phyloP scores from a whole-genome alignment of 106 monocot species.

The Apostasia ramifera region DNA sequence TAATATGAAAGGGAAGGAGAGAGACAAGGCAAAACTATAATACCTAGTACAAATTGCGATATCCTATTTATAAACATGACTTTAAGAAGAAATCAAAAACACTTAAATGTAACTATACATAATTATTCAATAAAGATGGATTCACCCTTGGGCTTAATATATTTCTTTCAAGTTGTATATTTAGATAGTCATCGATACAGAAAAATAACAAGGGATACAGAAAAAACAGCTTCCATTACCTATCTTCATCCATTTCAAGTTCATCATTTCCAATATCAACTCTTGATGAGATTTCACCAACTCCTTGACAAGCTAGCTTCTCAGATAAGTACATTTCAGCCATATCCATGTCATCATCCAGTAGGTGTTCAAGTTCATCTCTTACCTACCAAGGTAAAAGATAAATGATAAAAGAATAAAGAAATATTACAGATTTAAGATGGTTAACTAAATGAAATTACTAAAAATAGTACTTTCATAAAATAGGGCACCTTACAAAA shows the following conservation, averaged over 20 bases:
- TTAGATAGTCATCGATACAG: no score
- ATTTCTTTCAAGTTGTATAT: no score
- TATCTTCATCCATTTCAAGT: constrained; percentile 14
- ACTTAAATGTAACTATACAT: no score
- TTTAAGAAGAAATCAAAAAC: no score
- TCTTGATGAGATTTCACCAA: constrained; percentile 20
- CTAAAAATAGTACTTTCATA: not conserved
- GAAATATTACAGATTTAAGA: not conserved
- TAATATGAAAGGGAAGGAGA: no score
- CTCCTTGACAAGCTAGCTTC: constrained; percentile 35
- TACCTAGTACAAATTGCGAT: no score
- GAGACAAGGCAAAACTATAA: no score
- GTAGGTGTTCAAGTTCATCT: constrained; percentile 88
- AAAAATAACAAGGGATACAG: not conserved
- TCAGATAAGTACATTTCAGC: constrained; percentile 94
- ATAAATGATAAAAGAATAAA: not conserved
- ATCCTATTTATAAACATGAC: no score
- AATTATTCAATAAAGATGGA: no score
- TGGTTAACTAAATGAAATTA: not conserved
- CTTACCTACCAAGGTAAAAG: constrained; percentile 44
- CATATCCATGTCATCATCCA: constrained; percentile 98
- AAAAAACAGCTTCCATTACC: constrained; percentile 6
- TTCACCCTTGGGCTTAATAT: no score
- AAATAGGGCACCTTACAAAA: not conserved
- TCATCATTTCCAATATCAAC: constrained; percentile 18